A percentile compares a stretch with the other conserved stretches of the same genome.
These are phyloP conservation scores for Plasmodium berghei DNA, from an alignment of 169 alveolate genomes.

Conservation along the genomic window DNA sequence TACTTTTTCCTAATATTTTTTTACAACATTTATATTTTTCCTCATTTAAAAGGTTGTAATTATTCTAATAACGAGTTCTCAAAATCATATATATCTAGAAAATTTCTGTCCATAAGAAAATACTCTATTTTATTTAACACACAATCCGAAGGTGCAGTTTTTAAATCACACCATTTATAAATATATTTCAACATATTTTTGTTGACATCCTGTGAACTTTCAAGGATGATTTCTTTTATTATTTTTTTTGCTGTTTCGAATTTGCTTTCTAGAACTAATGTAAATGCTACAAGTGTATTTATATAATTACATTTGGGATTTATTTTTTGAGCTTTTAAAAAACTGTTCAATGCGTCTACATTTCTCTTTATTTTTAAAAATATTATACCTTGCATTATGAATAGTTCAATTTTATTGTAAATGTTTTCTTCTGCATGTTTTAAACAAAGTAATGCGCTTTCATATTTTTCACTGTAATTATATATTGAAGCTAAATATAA, in stretches of 20 bases:
- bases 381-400: constrained; percentile 65
- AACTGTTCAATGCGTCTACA: constrained; percentile 64
- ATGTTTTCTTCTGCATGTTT: constrained; percentile 59
- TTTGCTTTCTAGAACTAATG: constrained; percentile 46
- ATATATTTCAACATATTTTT: constrained; percentile 49
- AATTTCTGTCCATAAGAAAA: constrained; percentile 32
- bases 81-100: constrained; percentile 4
- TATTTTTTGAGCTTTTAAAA: constrained; percentile 56
- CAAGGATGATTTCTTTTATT: constrained; percentile 42
- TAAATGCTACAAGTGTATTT: constrained; percentile 34
- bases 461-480: constrained; percentile 48
- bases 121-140: constrained; percentile 35
- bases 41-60: no score
- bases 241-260: constrained; percentile 44
- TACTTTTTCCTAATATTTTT: no score
- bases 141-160: constrained; percentile 19
- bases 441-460: constrained; percentile 73
- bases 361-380: constrained; percentile 66
- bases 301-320: constrained; percentile 42
- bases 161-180: constrained; percentile 59
- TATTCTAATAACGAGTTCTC: neutral
- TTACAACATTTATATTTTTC: no score
- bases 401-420: constrained; percentile 34
- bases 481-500: constrained; percentile 62
- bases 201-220: constrained; percentile 15